Percentiles rank a stretch among this genome's conserved stretches.
Conservation (phyloP, 306 rosid genomes). For the Trifolium subterraneum region DNA sequence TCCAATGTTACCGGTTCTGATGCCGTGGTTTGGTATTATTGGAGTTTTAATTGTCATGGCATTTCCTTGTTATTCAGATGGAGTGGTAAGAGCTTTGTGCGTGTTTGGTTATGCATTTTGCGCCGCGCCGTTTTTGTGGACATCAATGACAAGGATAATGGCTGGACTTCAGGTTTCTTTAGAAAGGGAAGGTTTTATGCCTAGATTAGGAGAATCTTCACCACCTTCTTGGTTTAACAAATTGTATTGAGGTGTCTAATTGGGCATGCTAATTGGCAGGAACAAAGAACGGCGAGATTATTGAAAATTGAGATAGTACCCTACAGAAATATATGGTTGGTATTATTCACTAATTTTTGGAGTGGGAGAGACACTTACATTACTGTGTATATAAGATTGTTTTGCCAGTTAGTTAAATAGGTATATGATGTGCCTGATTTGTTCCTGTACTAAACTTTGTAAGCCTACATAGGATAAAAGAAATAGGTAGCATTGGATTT, state of each 20-base stretch:
- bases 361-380: constrained; percentile 7
- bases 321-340: constrained; percentile 11
- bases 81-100: constrained; percentile 73
- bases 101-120: constrained; percentile 76
- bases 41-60: constrained; percentile 83
- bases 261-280: constrained; percentile 15
- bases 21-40: constrained; percentile 58
- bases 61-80: constrained; percentile 75
- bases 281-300: constrained; percentile 17
- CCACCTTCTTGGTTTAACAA: constrained; percentile 65
- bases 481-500: constrained; percentile 7
- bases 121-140: constrained; percentile 73
- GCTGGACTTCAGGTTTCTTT: constrained; percentile 63
- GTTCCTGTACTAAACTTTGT: constrained; percentile 13
- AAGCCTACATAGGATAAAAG: constrained; percentile 16
- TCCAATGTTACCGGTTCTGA: constrained; percentile 67
- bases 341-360: constrained; percentile 34
- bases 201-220: constrained; percentile 61
- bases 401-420: constrained; percentile 24
- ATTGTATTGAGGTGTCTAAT: constrained; percentile 46
- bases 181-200: constrained; percentile 78
- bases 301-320: constrained; percentile 17
- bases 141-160: constrained; percentile 54
- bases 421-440: constrained; percentile 27
- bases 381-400: constrained; percentile 36